Base-by-base conservation (phyloP, 768 basidiomycete genomes). In the Steccherinum ochraceum region DNA sequence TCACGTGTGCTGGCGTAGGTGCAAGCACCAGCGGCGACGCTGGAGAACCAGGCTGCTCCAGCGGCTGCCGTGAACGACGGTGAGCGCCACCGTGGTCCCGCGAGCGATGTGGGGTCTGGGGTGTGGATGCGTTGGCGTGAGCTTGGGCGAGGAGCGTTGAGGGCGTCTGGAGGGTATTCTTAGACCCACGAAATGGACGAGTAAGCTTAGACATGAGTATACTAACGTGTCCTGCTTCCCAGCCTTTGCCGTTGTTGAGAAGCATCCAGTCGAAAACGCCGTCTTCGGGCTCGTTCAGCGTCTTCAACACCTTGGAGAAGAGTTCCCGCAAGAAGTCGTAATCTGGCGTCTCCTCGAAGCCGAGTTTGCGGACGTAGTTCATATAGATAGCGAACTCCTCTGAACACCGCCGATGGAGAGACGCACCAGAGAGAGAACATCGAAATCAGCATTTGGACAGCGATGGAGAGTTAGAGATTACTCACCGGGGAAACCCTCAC, bases 321-420 rank as follows among this genome's bases (percentile, higher is more conserved):
- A 99, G 75, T 56, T 97, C 95, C 41, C 94, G 81, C 49, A 99
- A 78, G 68, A 99, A 99, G 62, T 99, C 95, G 58, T 99, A 99
- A 68, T 99, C 95, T 2, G 95, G 95, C 21, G 82, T 81, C 69
- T 99, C 95, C 65, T 98, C 96, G 62, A 98, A 99, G 23, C 94
- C 95, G 52, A 99, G 78, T 69, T 96, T 98, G 46, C 95, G 90
- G 42, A 99, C 95, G 59, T 99, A 99, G 72, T 96, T 97, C 84
- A 99, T 93, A 71, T 98, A 99, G 58, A 98, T 98, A 18, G 85
- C 83, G 63, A 99, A 97, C 62, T 98, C 95, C 78, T 97, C 95
- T 94, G 69, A 10, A 50, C 30, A 19, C 54, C 40, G 27, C 3
- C 40, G 24, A 24, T n/a, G 24, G 24, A 4, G 40, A 5, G 51